Evolutionary conservation across 495 filamentous ascomycete genomes (phyloP).

Genomic region (Aspergillus diversus): DNA sequence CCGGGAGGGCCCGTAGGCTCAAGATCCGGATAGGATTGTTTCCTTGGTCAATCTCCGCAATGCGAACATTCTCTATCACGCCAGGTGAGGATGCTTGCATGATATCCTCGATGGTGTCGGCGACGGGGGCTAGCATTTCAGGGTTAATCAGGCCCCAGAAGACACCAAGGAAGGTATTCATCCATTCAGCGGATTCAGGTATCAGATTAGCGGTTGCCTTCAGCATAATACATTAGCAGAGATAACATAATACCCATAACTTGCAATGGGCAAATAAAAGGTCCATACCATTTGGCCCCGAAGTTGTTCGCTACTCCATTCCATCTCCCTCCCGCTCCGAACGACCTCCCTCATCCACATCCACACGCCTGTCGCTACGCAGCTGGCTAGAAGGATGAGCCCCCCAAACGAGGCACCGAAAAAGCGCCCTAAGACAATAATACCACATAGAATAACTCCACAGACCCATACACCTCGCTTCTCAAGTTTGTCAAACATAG

Average conservation of each 20-base stretch:
- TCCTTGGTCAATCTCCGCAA: constrained; percentile 95
- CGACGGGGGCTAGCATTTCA: constrained; percentile 81
- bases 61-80: constrained; percentile 89
- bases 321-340: constrained; percentile 75
- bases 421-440: constrained; percentile 75
- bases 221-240: constrained; percentile 21
- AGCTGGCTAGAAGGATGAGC: constrained; percentile 69
- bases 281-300: constrained; percentile 74
- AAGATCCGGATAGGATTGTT: constrained; percentile 87
- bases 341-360: constrained; percentile 89
- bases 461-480: constrained; percentile 69
- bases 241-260: not conserved
- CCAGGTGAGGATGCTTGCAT: constrained; percentile 94
- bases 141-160: constrained; percentile 91
- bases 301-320: constrained; percentile 86
- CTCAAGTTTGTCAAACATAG: constrained; percentile 80
- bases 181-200: constrained; percentile 92
- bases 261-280: not conserved
- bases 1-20: constrained; percentile 86
- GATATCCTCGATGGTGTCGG: constrained; percentile 82
- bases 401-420: constrained; percentile 79
- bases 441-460: constrained; percentile 66
- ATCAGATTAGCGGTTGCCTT: constrained; percentile 81
- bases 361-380: constrained; percentile 74
- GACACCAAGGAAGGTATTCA: constrained; percentile 82